Evolutionary conservation across 495 filamentous ascomycete genomes (phyloP).

Genomic region (Talaromyces adpressus): DNA sequence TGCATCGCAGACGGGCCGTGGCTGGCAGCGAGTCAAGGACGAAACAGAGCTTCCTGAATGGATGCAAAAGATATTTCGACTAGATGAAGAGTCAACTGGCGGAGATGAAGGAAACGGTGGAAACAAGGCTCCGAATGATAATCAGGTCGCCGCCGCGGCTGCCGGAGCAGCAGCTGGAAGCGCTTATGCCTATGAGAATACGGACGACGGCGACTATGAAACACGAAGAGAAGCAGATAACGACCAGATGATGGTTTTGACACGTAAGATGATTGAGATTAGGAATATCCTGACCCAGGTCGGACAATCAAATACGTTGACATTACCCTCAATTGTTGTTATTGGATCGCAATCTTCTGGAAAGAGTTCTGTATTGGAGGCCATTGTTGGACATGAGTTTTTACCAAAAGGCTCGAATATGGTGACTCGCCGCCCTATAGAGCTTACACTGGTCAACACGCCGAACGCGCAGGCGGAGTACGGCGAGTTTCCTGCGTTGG

Average conservation of each 20-base stretch:
- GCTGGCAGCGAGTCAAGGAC: slow-evolving; percentile 79
- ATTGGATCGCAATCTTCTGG: slow-evolving; percentile 98
- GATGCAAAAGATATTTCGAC: slow-evolving; percentile 67
- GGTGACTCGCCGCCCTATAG: slow-evolving; percentile 94
- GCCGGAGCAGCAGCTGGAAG: slow-evolving; percentile 56
- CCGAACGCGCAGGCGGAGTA: slow-evolving; percentile 87
- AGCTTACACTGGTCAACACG: slow-evolving; percentile 94
- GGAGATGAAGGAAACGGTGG: slow-evolving; percentile 29
- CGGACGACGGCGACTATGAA: slow-evolving; percentile 63
- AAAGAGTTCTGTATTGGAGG: slow-evolving; percentile 95
- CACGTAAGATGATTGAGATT: slow-evolving; percentile 99
- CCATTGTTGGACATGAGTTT: slow-evolving; percentile 97
- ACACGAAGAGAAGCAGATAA: slow-evolving; percentile 66
- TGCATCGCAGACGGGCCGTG: slow-evolving; percentile 67
- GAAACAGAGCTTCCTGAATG: slow-evolving; percentile 75
- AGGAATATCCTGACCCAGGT: slow-evolving; percentile 82
- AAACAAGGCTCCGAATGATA: slow-evolving; percentile 56
- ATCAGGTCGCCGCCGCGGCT: slow-evolving; percentile 43
- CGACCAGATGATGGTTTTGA: slow-evolving; percentile 99
- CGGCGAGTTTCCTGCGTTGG: slow-evolving; percentile 91
- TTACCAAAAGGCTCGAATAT: slow-evolving; percentile 96
- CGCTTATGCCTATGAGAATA: slow-evolving; percentile 70
- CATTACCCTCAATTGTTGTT: slow-evolving; percentile 91
- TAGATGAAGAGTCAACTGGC: slow-evolving; percentile 43
- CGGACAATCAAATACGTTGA: slow-evolving; percentile 81